phyloP scores from a whole-genome alignment of 1,139 yeast species.

The Taphrina flavorubra region DNA sequence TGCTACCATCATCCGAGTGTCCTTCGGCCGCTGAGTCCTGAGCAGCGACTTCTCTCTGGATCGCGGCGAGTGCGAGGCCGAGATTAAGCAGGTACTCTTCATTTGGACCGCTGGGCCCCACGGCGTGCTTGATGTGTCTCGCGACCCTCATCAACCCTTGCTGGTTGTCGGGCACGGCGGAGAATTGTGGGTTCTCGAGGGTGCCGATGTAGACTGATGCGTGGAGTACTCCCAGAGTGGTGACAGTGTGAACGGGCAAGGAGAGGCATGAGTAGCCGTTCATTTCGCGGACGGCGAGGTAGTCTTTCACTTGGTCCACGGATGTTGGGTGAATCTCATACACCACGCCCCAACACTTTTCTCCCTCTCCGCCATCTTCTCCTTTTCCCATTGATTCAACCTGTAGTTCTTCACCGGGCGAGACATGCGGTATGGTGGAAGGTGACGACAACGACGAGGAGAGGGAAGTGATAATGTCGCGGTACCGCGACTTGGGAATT shows the following conservation, averaged over 20 bases:
- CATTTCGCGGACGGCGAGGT: slow-evolving; percentile 81
- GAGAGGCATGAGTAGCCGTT: slow-evolving; percentile 80
- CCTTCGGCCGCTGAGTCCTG: neutral
- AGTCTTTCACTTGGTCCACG: slow-evolving; percentile 66
- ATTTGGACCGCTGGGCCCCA: slow-evolving; percentile 85
- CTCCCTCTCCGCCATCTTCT: slow-evolving; percentile 48
- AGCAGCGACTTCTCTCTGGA: neutral
- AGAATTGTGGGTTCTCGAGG: slow-evolving; percentile 75
- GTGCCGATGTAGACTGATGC: slow-evolving; percentile 85
- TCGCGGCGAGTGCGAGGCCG: neutral
- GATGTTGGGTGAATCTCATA: slow-evolving; percentile 74
- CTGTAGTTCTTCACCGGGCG: neutral
- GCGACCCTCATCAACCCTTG: slow-evolving; percentile 61
- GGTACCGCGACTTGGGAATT: slow-evolving; percentile 62
- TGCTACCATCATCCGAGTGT: neutral
- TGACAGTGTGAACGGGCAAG: slow-evolving; percentile 64
- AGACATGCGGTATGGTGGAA: slow-evolving; percentile 23
- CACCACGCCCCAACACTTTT: slow-evolving; percentile 79
- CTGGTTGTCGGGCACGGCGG: slow-evolving; percentile 70
- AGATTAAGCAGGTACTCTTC: slow-evolving; percentile 64
- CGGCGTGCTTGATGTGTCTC: slow-evolving; percentile 59
- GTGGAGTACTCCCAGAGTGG: slow-evolving; percentile 56
- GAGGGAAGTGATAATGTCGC: slow-evolving; percentile 51
- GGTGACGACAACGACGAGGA: slow-evolving; percentile 51
- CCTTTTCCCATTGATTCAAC: too few species aligned